These are phyloP conservation scores for Malassezia vespertilionis DNA, from an alignment of 1,284 basidiomycete genomes.

Conservation along the genomic window DNA sequence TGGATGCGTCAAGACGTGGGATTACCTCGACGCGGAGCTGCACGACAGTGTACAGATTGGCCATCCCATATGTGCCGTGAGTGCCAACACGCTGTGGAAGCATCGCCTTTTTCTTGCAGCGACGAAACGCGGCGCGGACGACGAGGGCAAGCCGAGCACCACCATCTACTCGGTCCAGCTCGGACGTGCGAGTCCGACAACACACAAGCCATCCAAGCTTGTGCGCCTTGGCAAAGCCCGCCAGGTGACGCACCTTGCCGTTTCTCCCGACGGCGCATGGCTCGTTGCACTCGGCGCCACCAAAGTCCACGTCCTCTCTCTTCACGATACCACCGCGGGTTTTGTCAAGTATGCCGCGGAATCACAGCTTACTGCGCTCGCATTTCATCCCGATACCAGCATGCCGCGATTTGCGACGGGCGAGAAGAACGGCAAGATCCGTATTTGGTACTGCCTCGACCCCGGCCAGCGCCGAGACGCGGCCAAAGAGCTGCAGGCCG, in stretches of 20 bases:
- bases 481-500: constrained; percentile 8
- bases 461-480: neutral
- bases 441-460: constrained; percentile 77
- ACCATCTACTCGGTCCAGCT: constrained; percentile 29
- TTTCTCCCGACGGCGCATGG: constrained; percentile 70
- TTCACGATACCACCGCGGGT: constrained; percentile 27
- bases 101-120: constrained; percentile 61
- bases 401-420: constrained; percentile 75
- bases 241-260: constrained; percentile 50
- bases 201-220: constrained; percentile 47
- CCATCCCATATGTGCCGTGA: constrained; percentile 63
- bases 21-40: constrained; percentile 74
- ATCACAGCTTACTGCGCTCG: constrained; percentile 63
- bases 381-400: constrained; percentile 76
- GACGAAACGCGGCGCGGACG: neutral
- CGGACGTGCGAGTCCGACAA: constrained; percentile 4
- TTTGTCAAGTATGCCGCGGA: constrained; percentile 69
- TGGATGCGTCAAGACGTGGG: constrained; percentile 79
- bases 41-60: constrained; percentile 53
- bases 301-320: constrained; percentile 62
- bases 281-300: constrained; percentile 67
- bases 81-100: constrained; percentile 58
- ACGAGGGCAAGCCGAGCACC: constrained; percentile 17
- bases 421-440: constrained; percentile 70
- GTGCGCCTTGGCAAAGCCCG: constrained; percentile 53